Percentiles rank a stretch among this genome's conserved stretches.
Conservation (phyloP, 352 stramenopile species). For the Phytophthora podocarpi region DNA sequence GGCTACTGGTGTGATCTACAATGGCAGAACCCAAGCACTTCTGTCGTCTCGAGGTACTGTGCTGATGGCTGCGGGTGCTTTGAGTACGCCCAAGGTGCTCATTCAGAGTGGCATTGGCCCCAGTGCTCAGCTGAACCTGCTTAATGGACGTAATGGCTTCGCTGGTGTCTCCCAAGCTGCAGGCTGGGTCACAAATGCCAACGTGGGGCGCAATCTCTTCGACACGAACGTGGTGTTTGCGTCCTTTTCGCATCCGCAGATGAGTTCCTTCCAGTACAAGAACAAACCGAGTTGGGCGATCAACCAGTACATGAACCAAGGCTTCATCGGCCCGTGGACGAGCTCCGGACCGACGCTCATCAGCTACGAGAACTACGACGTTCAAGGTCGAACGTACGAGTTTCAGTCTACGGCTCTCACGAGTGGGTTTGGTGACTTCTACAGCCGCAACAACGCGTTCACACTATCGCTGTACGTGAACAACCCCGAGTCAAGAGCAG, state of each 20-base stretch:
- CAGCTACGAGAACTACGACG: slow-evolving; percentile 59
- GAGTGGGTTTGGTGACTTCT: slow-evolving; percentile 47
- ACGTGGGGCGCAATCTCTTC: slow-evolving; percentile 60
- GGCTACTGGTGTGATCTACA: slow-evolving; percentile 56
- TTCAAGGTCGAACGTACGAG: slow-evolving; percentile 54
- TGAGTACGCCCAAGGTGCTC: slow-evolving; percentile 80
- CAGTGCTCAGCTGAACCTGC: slow-evolving; percentile 47
- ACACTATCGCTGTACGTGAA: slow-evolving; percentile 60
- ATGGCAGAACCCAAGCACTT: slow-evolving; percentile 32
- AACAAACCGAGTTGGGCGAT: slow-evolving; percentile 35
- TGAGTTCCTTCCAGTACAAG: slow-evolving; percentile 52
- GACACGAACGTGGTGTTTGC: slow-evolving; percentile 57
- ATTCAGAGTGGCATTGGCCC: slow-evolving; percentile 79
- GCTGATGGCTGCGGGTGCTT: slow-evolving; percentile 68
- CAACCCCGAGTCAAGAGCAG: slow-evolving; percentile 57
- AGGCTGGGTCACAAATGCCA: slow-evolving; percentile 52
- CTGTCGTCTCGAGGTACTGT: slow-evolving; percentile 52
- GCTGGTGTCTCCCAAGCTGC: slow-evolving; percentile 38
- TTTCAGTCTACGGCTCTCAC: slow-evolving; percentile 57
- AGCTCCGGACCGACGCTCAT: slow-evolving; percentile 55
- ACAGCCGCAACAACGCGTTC: slow-evolving; percentile 39
- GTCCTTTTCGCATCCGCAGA: slow-evolving; percentile 52
- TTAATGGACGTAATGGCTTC: slow-evolving; percentile 47
- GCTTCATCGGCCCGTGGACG: slow-evolving; percentile 38
- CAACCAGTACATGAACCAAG: slow-evolving; percentile 56